A percentile compares a stretch with the other conserved stretches of the same genome.
Evolutionary conservation across 495 filamentous ascomycete genomes (phyloP).

Genomic region (Neurospora sp.): DNA sequence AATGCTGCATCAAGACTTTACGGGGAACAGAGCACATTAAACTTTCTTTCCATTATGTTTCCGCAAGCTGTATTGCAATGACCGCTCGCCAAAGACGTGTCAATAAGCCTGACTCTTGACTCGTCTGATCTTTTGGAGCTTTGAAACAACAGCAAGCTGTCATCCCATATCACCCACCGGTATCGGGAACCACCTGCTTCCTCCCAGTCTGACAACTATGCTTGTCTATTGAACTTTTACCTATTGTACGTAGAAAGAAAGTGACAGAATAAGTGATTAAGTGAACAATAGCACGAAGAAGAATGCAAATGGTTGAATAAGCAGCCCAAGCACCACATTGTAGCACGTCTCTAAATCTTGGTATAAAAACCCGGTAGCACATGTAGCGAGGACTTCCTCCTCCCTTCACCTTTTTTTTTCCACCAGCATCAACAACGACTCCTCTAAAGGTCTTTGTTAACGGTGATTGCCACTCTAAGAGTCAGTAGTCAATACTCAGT

Average conservation of each 20-base stretch:
- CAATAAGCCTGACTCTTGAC: neutral
- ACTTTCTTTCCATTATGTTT: neutral
- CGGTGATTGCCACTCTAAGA: neutral
- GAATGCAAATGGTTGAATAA: neutral
- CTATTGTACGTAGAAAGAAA: neutral
- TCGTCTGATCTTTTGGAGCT: neutral
- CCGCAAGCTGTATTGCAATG: neutral
- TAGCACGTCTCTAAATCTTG: neutral
- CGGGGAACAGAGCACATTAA: neutral
- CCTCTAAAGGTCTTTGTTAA: neutral
- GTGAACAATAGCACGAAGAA: neutral
- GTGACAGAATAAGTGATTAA: neutral
- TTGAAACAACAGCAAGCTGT: neutral
- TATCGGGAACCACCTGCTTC: neutral
- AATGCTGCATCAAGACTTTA: neutral
- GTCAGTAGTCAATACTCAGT: neutral
- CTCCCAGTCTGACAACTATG: neutral
- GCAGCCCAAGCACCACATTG: neutral
- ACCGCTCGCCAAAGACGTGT: neutral
- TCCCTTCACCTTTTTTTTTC: neutral
- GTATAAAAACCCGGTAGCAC: neutral
- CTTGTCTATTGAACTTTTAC: neutral
- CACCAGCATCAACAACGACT: neutral
- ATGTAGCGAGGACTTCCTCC: neutral
- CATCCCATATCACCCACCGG: neutral